Percentiles rank a stretch among this genome's conserved stretches.
phyloP scores from a whole-genome alignment of 2,329 filamentous ascomycete genomes.

The Cryphonectria japonica region DNA sequence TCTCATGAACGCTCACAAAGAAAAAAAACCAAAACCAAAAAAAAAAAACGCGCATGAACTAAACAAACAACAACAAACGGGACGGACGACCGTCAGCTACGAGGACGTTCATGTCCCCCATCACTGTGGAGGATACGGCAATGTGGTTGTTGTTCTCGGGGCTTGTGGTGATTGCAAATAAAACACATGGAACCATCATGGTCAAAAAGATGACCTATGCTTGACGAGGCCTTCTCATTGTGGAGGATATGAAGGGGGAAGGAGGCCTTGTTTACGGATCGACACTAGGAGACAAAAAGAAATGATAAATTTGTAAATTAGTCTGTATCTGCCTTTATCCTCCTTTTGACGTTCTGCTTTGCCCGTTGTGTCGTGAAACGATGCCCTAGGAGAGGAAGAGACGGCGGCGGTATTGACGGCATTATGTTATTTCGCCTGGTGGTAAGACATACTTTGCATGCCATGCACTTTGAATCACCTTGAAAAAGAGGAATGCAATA shows the following conservation, averaged over 20 bases:
- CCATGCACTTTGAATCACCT: background rate
- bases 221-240: background rate
- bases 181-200: background rate
- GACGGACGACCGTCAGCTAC: background rate
- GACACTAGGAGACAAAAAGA: background rate
- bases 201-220: conserved; percentile 1
- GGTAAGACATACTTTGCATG: background rate
- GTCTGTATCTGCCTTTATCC: background rate
- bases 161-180: background rate
- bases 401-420: background rate
- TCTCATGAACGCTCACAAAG: background rate
- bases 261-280: background rate
- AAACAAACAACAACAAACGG: background rate
- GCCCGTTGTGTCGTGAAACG: background rate
- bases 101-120: background rate
- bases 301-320: background rate
- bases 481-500: background rate
- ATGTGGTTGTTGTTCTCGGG: background rate
- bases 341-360: background rate
- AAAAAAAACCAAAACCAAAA: too few relatives aligned
- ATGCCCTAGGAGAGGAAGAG: background rate
- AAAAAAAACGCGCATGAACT: too few relatives aligned
- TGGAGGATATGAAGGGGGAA: background rate
- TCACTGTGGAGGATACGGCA: background rate
- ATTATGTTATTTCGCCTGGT: background rate